Base-by-base conservation (phyloP, 179 eudicot species). In the Beta macrorhiza region DNA sequence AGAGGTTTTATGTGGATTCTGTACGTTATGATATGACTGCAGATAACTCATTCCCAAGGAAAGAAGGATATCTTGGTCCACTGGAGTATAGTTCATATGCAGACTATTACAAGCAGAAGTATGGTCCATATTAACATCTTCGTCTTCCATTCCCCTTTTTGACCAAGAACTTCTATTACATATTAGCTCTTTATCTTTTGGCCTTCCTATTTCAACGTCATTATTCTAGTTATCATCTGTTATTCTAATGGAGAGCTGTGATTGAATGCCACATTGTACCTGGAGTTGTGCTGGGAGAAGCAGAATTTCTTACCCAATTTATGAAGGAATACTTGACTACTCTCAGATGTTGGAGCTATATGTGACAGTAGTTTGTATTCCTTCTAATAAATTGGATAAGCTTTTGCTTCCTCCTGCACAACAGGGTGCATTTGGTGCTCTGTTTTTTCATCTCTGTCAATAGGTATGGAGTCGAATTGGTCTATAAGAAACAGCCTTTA, bases 1-100 rank as follows among this genome's bases (percentile, higher is more conserved):
- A 96, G 91, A 90, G 99, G 85, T 96, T 96, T 82, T 96, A 90
- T 85, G 98, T 96, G 67, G 97, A 96, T 82, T 96, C 97, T 74
- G 86, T 96, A 51, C 90, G 97, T 29, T 88, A 83, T 87, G 99
- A 96, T 81, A 94, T 96, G 97, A 94, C 94, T 75, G 97, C 99
- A 1, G 98, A 92, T 84, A 92, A 92, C 81, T 92, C 99, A 74
- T 96, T 96, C 79, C 99, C 99, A 0, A 92, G 98, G 91, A 96
- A 96, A 87, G 99, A 96, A 85, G 99, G 99, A 47, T 96, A 96
- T 86, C 97, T 94, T 81, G 99, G 99, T 82, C 97, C 97, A 72
- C 82, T 96, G 86, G 99, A 96, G 89, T 96, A 96, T 87, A 91
- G 95, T 79, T 91, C 98, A 61, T 96, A 92, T 88, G 97, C 98